Evolutionary conservation across 1,284 basidiomycete genomes (phyloP).

Genomic region (Trichosporon inkin): DNA sequence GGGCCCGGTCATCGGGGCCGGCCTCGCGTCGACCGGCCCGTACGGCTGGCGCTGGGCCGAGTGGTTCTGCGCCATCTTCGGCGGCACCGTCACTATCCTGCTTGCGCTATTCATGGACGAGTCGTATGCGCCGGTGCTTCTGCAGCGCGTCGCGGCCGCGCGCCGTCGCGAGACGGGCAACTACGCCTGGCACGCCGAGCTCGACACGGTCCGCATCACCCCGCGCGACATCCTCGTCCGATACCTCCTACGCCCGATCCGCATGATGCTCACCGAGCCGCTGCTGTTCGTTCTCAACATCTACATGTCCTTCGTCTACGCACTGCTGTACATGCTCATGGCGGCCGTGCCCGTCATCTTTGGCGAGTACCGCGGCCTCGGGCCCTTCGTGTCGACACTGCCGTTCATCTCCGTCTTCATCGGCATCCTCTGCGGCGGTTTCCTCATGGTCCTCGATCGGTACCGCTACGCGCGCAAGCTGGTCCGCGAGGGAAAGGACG

Average conservation of each 20-base stretch:
- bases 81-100: constrained; percentile 15
- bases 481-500: background rate
- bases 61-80: constrained; percentile 27
- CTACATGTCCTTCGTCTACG: constrained; percentile 30
- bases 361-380: constrained; percentile 24
- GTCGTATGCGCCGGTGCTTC: constrained; percentile 23
- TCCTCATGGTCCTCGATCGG: constrained; percentile 24
- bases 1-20: constrained; percentile 24
- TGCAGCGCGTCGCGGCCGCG: constrained; percentile 14
- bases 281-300: constrained; percentile 26
- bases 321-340: constrained; percentile 31
- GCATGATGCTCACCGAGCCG: constrained; percentile 27
- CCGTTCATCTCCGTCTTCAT: constrained; percentile 24
- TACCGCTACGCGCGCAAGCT: constrained; percentile 19
- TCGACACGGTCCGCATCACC: constrained; percentile 21
- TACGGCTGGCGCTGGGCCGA: constrained; percentile 29
- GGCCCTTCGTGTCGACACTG: constrained; percentile 6
- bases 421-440: constrained; percentile 25
- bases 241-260: constrained; percentile 25
- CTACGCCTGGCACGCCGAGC: constrained; percentile 24
- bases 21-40: constrained; percentile 9
- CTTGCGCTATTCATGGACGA: constrained; percentile 23
- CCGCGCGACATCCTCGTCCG: constrained; percentile 21
- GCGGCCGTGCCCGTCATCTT: constrained; percentile 26
- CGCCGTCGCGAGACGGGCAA: constrained; percentile 19